Base-by-base conservation (phyloP, 2,329 filamentous ascomycete species). In the Thermomyces lanuginosus region DNA sequence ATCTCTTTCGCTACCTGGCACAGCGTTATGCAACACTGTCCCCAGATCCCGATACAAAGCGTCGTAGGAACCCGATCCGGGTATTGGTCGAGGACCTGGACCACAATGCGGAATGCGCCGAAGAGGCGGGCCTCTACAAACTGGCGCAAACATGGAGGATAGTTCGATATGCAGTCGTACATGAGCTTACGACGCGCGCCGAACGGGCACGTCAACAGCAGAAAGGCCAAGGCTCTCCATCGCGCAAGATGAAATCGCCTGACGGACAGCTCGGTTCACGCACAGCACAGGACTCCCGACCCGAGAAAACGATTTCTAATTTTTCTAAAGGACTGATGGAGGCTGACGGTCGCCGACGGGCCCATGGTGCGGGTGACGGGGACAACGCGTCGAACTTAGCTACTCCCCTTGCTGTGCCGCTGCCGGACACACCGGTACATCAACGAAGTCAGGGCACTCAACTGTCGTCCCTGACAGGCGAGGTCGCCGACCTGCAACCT, bases 121-220 rank as follows among this genome's bases (percentile, higher is more conserved):
- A 67, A 34, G 49, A 55, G 30, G 56, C 58, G 17, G 58, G 60
- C 20, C 48, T 62, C 34, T 53, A 62, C 36, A 56, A 61, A 28
- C 48, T 68, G 23, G 64, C 69, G 16, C 64, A 72, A 35, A 66
- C 66, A 11, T 75, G 69, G 69, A 61, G 59, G 28, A 58, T 73
- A 12, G 45, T 71, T 17, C 63, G 61, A 28, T 54, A 58, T 29
- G 56, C 60, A 14, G 52, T 69, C 28, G 42, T 60, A 2, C 55
- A 61, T 31, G 64, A 68, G 32, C 51, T 69, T 15, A 50, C 50
- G 30, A 33, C 40, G 21, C 55, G 53, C 38, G 48, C 48, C 6
- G 45, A 52, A 27, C 42, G 51, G 27, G 47, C 47, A 23, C 42
- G 33, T 14, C 39, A 27, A 21, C 15, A 22, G 14, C 31, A 34